Conservation (phyloP, 2,329 filamentous ascomycete species). For the Neofusicoccum sp. region DNA sequence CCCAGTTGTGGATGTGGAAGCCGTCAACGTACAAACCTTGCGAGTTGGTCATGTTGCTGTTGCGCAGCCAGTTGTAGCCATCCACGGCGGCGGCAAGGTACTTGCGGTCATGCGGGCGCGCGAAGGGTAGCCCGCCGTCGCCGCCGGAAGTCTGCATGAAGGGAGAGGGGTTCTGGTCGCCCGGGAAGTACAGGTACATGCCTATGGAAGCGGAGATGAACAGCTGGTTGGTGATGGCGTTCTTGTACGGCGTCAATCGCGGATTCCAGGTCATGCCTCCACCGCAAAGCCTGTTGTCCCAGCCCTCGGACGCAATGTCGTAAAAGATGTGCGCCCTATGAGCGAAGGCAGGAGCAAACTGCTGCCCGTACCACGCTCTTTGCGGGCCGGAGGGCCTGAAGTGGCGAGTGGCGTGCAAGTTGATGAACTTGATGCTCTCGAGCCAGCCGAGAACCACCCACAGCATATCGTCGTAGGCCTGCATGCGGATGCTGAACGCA, state of each 20-base stretch:
- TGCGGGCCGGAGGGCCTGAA: slow-evolving; percentile 44
- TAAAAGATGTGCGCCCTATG: slow-evolving; percentile 85
- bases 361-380: slow-evolving; percentile 70
- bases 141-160: slow-evolving; percentile 49
- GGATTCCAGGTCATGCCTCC: slow-evolving; percentile 95
- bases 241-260: slow-evolving; percentile 81
- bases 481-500: slow-evolving; percentile 69
- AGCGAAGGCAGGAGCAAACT: slow-evolving; percentile 76
- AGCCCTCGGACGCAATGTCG: slow-evolving; percentile 75
- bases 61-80: slow-evolving; percentile 78
- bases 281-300: slow-evolving; percentile 78
- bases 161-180: slow-evolving; percentile 73
- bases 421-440: slow-evolving; percentile 76
- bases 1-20: slow-evolving; percentile 75
- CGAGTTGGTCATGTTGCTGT: slow-evolving; percentile 77
- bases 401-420: slow-evolving; percentile 67
- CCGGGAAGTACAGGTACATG: slow-evolving; percentile 90
- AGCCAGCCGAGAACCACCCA: slow-evolving; percentile 96
- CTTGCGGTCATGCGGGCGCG: slow-evolving; percentile 57
- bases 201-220: slow-evolving; percentile 81
- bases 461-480: slow-evolving; percentile 92
- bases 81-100: slow-evolving; percentile 75
- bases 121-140: slow-evolving; percentile 26
- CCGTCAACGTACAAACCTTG: slow-evolving; percentile 82
- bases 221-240: slow-evolving; percentile 92